Percentiles rank a stretch among this genome's conserved stretches.
Evolutionary conservation across 176 grass and related monocot genomes (phyloP).

Genomic region (Themeda triandra): DNA sequence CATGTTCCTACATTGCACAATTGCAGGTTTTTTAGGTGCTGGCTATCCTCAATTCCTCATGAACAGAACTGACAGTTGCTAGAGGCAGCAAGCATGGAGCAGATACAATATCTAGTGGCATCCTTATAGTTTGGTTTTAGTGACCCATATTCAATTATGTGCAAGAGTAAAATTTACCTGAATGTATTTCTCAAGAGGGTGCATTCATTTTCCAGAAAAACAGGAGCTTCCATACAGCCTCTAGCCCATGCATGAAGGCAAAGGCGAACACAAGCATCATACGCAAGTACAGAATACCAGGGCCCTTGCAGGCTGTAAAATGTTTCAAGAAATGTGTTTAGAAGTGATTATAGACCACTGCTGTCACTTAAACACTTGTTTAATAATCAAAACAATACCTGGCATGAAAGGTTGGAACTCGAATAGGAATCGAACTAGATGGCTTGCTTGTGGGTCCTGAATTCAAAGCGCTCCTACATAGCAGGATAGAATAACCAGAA

Average conservation of each 20-base stretch:
- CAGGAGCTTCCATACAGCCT: conserved; percentile 95
- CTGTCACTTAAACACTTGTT: background rate
- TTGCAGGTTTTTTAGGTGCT: background rate
- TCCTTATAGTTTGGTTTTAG: background rate
- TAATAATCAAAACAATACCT: conserved; percentile 42
- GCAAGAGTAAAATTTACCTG: conserved; percentile 53
- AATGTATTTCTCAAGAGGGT: conserved; percentile 80
- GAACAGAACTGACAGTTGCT: background rate
- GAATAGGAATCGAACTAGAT: conserved; percentile 71
- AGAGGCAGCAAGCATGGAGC: background rate
- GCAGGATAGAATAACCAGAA: conserved; percentile 24
- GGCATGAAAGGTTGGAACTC: conserved; percentile 89
- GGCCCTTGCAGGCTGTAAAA: conserved; percentile 79
- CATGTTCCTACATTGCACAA: background rate
- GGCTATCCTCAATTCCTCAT: background rate
- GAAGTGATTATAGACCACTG: conserved; percentile 16
- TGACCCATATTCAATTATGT: background rate
- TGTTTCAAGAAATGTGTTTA: conserved; percentile 38
- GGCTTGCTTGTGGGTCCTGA: conserved; percentile 41
- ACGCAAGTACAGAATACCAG: conserved; percentile 97
- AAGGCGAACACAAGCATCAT: conserved; percentile 93
- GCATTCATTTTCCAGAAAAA: conserved; percentile 97
- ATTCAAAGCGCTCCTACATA: conserved; percentile 39
- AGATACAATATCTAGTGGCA: background rate
- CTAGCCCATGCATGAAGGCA: conserved; percentile 98